Conservation (phyloP, 2,329 filamentous ascomycete genomes). For the Diaporthe nobilis region DNA sequence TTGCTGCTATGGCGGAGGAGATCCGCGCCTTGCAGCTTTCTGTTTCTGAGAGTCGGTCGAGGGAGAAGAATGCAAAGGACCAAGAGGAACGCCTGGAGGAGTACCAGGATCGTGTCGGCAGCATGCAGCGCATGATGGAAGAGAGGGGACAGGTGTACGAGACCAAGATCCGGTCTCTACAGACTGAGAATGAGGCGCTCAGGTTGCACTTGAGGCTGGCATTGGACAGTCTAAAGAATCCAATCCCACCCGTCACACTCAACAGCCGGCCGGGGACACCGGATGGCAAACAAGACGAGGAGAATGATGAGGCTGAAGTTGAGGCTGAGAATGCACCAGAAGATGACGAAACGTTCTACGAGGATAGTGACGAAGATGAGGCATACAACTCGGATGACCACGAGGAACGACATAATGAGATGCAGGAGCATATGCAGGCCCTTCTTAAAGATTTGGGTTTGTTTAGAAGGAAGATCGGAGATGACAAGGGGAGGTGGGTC, state of each 20-base stretch:
- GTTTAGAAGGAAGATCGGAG: conserved; percentile 88
- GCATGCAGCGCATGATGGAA: conserved; percentile 97
- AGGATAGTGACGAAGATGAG: conserved; percentile 71
- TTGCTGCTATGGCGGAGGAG: conserved; percentile 93
- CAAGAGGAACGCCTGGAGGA: conserved; percentile 91
- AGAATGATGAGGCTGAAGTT: conserved; percentile 40
- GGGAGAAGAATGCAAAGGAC: conserved; percentile 82
- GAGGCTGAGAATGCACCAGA: conserved; percentile 40
- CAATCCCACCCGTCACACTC: conserved; percentile 76
- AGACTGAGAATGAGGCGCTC: conserved; percentile 91
- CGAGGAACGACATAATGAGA: conserved; percentile 70
- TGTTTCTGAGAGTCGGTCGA: conserved; percentile 74
- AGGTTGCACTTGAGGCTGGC: conserved; percentile 90
- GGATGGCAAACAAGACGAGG: conserved; percentile 47
- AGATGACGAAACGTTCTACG: conserved; percentile 57
- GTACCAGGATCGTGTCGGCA: conserved; percentile 90
- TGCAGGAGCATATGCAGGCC: conserved; percentile 88
- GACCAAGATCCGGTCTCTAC: conserved; percentile 91
- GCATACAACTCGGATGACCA: conserved; percentile 65
- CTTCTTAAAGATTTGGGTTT: conserved; percentile 84
- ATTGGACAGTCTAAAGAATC: conserved; percentile 89
- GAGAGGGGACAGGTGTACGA: conserved; percentile 91
- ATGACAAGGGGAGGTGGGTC: conserved; percentile 82
- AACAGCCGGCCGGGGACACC: conserved; percentile 50
- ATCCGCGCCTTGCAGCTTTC: conserved; percentile 88